Evolutionary conservation across 306 rosid species (phyloP), one percentile per base, ranked within the genome.

Genomic region (Cicer yamashitae): DNA sequence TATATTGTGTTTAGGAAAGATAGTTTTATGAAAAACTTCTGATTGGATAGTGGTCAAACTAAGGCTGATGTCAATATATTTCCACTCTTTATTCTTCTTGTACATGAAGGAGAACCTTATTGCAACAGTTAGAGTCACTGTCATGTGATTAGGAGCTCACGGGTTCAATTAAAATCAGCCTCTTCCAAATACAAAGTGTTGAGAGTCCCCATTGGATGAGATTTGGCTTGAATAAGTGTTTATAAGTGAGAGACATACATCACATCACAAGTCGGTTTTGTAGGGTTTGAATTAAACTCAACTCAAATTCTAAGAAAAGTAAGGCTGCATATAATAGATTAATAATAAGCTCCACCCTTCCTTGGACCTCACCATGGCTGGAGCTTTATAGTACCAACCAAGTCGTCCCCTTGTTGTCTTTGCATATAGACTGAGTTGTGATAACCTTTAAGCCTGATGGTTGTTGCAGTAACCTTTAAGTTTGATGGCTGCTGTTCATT

Each of bases 11-110:
- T 6, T 63, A 34, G 54, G 37, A 46, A 65, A 58, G 5, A 9
- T 74, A 57, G 38, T 41, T 83, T 51, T 70, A 18, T 69, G n/a
- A 38, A 10, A 8, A 56, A 56, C 1, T 48, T 14, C 51, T 56
- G 63, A 74, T 64, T 66, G 53, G 47, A 47, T 39, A 82, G 48
- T 15, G 13, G 51, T 65, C 74, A 70, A 75, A 18, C 69, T 63
- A 71, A 61, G 46, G 38, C 45, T 79, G 56, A 69, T 30, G 7
- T 65, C 18, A 51, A 38, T 43, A 50, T 69, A 30, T 62, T 64
- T 67, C 74, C 18, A 18, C 57, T 48, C n/a, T 37, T 9, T 68
- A 14, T 50, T 45, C 38, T 74, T 20, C 15, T 57, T 62, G 22
- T 75, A 58, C 60, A 47, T 79, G 72, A 47, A 20, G 41, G n/a